Conservation (phyloP, 2,329 filamentous ascomycete species). For the Ophiocordyceps camponoti-rufipedis region DNA sequence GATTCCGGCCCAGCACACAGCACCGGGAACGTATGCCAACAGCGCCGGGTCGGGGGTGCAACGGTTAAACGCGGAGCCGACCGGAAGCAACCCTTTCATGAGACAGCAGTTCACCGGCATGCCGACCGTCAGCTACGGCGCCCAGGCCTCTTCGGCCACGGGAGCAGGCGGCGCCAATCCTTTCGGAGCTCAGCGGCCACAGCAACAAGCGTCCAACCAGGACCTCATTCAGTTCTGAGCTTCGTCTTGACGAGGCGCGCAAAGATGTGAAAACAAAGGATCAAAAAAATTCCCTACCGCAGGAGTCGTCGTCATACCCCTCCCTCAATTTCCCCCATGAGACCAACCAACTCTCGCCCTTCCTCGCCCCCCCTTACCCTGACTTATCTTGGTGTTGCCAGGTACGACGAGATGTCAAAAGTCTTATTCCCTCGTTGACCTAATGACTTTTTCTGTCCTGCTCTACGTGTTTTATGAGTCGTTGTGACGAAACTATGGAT, state of each 20-base stretch:
- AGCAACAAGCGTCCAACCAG: conserved; percentile 30
- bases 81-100: conserved; percentile 79
- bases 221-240: conserved; percentile 46
- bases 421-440: background rate
- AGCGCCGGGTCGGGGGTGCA: conserved; percentile 70
- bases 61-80: conserved; percentile 50
- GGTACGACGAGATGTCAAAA: conserved; percentile 1
- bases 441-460: conserved; percentile 1
- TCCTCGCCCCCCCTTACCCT: conserved; percentile 1
- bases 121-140: conserved; percentile 38
- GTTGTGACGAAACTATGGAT: background rate
- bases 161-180: conserved; percentile 36
- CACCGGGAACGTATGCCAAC: conserved; percentile 91
- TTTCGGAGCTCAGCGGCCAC: conserved; percentile 32
- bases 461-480: background rate
- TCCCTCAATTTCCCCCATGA: background rate
- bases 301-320: background rate
- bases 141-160: conserved; percentile 34
- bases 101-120: conserved; percentile 68
- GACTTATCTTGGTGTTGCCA: background rate
- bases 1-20: conserved; percentile 91
- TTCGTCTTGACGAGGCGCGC: background rate
- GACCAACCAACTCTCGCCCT: background rate
- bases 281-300: background rate
- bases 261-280: background rate